Conservation (phyloP, 78 protist genomes). For the Dictyostelium discoideum region dicty_2.7 NC_007088.5:4912501-4913000, state of each 20-base stretch:
- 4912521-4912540: too few relatives aligned
- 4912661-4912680: conserved; percentile 23
- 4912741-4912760: background rate
- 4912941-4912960: background rate
- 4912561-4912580: background rate
- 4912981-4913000: background rate
- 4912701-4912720: conserved; percentile 29
- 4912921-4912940: background rate
- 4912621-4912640: conserved; percentile 31
- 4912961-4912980: background rate
- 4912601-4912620: conserved; percentile 67
- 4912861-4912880: conserved; percentile 7
- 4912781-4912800: too few relatives aligned
- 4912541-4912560: background rate
- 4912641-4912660: conserved; percentile 45
- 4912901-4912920: conserved; percentile 9
- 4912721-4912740: conserved; percentile 62
- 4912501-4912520: too few relatives aligned
- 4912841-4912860: background rate
- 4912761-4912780: background rate
- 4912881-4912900: background rate
- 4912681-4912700: conserved; percentile 29
- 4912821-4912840: background rate
- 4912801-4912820: too few relatives aligned
- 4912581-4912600: conserved; percentile 40